These are phyloP conservation scores for Lycium ferocissimum DNA, from an alignment of 257 asterid genomes.

Conservation along the genomic window DNA sequence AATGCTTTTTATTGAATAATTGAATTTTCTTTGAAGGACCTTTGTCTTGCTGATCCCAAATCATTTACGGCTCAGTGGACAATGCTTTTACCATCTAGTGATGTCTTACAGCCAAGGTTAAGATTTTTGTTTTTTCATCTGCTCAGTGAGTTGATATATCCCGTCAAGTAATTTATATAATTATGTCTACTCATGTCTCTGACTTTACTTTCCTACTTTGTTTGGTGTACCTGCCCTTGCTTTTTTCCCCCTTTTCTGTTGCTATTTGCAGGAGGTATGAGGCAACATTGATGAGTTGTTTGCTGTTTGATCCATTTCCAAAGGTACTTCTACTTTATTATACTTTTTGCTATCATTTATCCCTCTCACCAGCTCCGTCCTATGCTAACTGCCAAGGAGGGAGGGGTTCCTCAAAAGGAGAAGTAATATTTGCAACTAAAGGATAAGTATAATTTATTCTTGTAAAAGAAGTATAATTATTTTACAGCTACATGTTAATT, in stretches of 20 bases:
- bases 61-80: conserved; percentile 87
- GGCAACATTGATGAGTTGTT: conserved; percentile 83
- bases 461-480: not conserved
- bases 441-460: not conserved
- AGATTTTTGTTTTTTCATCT: conserved; percentile 36
- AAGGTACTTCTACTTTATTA: conserved; percentile 59
- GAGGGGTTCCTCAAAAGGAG: not conserved
- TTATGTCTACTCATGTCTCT: conserved; percentile 10
- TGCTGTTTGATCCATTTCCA: conserved; percentile 79
- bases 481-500: not conserved
- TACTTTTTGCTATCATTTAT: conserved; percentile 25
- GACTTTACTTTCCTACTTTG: conserved; percentile 14
- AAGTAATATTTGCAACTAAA: not conserved
- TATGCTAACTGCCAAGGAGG: not conserved
- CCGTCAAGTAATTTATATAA: conserved; percentile 8
- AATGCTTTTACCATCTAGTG: conserved; percentile 85
- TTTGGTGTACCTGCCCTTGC: conserved; percentile 23
- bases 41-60: conserved; percentile 89
- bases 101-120: conserved; percentile 85
- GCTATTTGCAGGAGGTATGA: conserved; percentile 72
- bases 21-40: conserved; percentile 68
- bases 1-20: conserved; percentile 38
- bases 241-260: conserved; percentile 20
- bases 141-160: conserved; percentile 26
- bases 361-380: not conserved